Conservation (phyloP, 202 grass and related monocot species). For the Zizania palustris region DNA sequence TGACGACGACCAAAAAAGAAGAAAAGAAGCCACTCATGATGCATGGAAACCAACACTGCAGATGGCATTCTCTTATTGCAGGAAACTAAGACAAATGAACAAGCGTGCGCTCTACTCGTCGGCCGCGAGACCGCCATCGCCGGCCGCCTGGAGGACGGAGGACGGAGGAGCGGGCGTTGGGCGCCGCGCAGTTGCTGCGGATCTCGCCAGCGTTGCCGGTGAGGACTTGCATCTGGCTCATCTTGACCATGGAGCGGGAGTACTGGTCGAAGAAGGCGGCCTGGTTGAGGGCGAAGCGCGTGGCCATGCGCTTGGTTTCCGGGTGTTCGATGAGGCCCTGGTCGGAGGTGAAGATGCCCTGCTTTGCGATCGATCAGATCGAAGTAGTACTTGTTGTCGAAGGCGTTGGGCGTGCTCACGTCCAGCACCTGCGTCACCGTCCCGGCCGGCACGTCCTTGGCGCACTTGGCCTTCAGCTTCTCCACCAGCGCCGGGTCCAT, state of each 20-base stretch:
- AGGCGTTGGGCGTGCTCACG: slow-evolving; percentile 49
- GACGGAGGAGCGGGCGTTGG: not conserved
- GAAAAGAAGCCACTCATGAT: too few relatives aligned
- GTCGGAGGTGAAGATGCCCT: slow-evolving; percentile 69
- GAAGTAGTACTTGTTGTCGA: slow-evolving; percentile 83
- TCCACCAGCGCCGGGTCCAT: slow-evolving; percentile 45
- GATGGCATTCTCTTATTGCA: too few relatives aligned
- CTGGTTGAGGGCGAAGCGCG: slow-evolving; percentile 47
- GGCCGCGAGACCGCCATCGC: not conserved
- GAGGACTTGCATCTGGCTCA: slow-evolving; percentile 65
- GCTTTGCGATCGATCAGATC: slow-evolving; percentile 50
- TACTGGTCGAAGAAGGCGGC: slow-evolving; percentile 65
- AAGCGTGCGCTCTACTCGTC: not conserved
- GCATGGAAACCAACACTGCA: too few relatives aligned
- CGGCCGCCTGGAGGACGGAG: not conserved
- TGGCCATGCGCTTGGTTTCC: slow-evolving; percentile 43
- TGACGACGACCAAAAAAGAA: too few relatives aligned
- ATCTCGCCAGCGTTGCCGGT: slow-evolving; percentile 56
- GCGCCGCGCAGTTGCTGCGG: slow-evolving; percentile 47
- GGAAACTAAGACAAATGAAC: too few relatives aligned
- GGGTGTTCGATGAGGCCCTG: slow-evolving; percentile 46
- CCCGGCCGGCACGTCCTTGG: not conserved
- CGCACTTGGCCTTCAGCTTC: slow-evolving; percentile 58
- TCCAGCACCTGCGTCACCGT: slow-evolving; percentile 41
- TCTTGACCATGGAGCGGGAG: slow-evolving; percentile 58